Base-by-base conservation (phyloP, 2,329 filamentous ascomycete genomes). In the Stenocarpella maydis region DNA sequence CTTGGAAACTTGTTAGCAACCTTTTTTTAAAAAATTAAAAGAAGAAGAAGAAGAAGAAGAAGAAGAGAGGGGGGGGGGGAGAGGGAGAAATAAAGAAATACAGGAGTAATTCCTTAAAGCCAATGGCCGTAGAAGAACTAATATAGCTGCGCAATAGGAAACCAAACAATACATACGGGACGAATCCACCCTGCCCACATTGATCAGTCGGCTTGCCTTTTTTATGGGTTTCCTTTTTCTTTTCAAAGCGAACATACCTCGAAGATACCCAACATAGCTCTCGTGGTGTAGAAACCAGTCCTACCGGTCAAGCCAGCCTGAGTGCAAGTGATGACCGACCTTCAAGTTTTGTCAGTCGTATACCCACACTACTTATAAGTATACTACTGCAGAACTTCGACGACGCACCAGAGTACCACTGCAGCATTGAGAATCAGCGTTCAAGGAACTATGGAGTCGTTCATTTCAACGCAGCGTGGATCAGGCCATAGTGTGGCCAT, bases 111-210 rank as follows among this genome's bases (percentile, higher is more conserved):
- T 12, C 9, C 10, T 14, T 15, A 15, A 21, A 34, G 2, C 7
- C 7, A 4, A 15, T 26, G 0, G 19, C 19, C 21, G 24, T 15
- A 17, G 3, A 45, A 31, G 17, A 34, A 1, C 24, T 4, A 14
- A 21, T 34, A 37, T 10, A 15, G 10, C 26, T 31, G 17, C 21
- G 4, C 3, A 24, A 15, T 26, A 14, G 26, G 39, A 10, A 17
- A 5, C 4, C 6, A 0, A n/a, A 1, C 1, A 19, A 1, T 34
- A 34, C 26, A 2, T 24, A 61, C 58, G 77, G 77, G 21, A 79
- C 79, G 64, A 79, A 79, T 3, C 77, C 77, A 28, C 77, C 77
- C 76, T 79, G 47, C 31, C 31, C 2, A n/a, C 8, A 4, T 61
- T 15, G 19, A 41, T 34, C 3, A 49, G 19, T 21, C 1, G 24